Evolutionary conservation across 1,284 basidiomycete species (phyloP).

Genomic region (Austropuccinia psidii): DNA sequence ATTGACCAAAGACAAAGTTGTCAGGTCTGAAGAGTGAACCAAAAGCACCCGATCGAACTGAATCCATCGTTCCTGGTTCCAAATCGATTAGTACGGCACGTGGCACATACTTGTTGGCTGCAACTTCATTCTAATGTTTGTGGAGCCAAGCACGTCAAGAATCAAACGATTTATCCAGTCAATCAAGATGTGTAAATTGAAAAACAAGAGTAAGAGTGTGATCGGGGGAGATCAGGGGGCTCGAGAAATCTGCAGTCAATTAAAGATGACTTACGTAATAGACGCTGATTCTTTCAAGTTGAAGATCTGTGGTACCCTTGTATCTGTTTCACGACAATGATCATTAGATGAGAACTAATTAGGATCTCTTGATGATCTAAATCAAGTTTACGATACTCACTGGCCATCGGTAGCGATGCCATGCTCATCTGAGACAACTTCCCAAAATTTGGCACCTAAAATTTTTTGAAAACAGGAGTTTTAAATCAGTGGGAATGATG

Average conservation of each 20-base stretch:
- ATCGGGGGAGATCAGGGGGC: too few species aligned
- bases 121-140: slow-evolving; percentile 44
- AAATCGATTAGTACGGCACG: slow-evolving; percentile 83
- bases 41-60: slow-evolving; percentile 57
- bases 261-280: slow-evolving; percentile 57
- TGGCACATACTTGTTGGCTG: slow-evolving; percentile 71
- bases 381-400: slow-evolving; percentile 9
- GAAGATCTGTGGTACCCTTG: slow-evolving; percentile 86
- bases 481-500: background rate
- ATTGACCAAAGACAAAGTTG: slow-evolving; percentile 60
- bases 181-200: background rate
- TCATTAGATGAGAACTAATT: background rate
- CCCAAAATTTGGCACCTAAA: slow-evolving; percentile 95
- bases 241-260: background rate
- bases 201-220: too few species aligned
- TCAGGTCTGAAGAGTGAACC: slow-evolving; percentile 78
- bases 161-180: background rate
- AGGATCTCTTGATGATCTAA: background rate
- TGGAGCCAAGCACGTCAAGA: background rate
- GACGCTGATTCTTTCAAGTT: slow-evolving; percentile 93
- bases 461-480: background rate
- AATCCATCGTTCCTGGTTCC: slow-evolving; percentile 80
- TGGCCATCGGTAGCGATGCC: slow-evolving; percentile 82
- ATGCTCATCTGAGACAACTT: slow-evolving; percentile 87
- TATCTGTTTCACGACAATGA: too few species aligned